Evolutionary conservation across 176 grass and related monocot species (phyloP).

Genomic region (Alloteropsis semialata): DNA sequence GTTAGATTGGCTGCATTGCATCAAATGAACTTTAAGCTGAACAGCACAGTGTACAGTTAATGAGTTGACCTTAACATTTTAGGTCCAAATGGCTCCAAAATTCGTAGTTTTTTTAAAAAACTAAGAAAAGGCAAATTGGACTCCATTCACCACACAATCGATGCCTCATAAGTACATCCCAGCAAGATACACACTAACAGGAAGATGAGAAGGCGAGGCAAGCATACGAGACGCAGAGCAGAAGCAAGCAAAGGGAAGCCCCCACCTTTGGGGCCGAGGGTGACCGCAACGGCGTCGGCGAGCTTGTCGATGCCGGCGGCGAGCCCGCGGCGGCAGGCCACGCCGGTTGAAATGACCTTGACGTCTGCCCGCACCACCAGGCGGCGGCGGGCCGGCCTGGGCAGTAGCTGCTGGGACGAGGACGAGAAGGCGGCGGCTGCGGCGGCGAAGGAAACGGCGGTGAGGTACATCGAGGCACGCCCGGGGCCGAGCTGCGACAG

Average conservation of each 20-base stretch:
- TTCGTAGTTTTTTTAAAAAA: not conserved
- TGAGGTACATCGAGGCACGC: constrained; percentile 14
- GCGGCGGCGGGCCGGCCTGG: constrained; percentile 1
- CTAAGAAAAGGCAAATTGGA: not conserved
- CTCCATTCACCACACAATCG: not conserved
- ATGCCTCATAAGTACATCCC: not conserved
- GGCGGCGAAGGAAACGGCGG: not conserved
- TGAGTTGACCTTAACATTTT: not conserved
- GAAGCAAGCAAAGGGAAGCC: not conserved
- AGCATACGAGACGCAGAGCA: not conserved
- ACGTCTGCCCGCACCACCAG: constrained; percentile 49
- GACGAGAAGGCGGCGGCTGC: not conserved
- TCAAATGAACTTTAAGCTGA: not conserved
- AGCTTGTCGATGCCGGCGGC: constrained; percentile 86
- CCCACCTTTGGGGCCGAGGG: constrained; percentile 85
- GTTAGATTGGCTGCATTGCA: not conserved
- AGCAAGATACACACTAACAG: not conserved
- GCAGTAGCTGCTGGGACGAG: not conserved
- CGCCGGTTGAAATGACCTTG: constrained; percentile 67
- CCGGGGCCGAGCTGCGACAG: not conserved
- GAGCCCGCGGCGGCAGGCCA: constrained; percentile 66
- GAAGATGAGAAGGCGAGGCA: not conserved
- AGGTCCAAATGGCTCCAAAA: not conserved
- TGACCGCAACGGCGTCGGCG: constrained; percentile 76
- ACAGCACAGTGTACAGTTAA: not conserved